Evolutionary conservation across 768 basidiomycete species (phyloP), one percentile per base, ranked within the genome.

Genomic region (Mycena pura): DNA sequence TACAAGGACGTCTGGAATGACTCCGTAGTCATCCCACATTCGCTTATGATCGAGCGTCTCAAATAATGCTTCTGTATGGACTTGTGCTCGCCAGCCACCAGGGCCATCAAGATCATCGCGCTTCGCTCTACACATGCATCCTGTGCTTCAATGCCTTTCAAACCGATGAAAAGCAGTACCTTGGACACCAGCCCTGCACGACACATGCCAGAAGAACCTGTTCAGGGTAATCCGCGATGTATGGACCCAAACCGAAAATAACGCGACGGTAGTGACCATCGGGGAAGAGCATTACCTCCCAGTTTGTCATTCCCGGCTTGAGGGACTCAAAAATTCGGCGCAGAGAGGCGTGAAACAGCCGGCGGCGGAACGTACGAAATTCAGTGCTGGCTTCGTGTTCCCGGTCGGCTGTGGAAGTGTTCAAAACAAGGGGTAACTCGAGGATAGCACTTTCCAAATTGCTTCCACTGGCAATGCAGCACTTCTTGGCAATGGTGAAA

Each of bases 161-260:
- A 3, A 15, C n/a, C n/a, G n/a, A 31, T 10, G 17, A 4, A 21
- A 6, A 5, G 19, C 65, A 63, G 31, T 31, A 72, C 71, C 51
- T 60, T n/a, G 72, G 53, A 57, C 74, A 75, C 73, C 72, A 74
- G 1, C 66, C 60, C 17, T 63, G 51, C 0, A 75, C 72, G 22
- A 71, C 59, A 52, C 64, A 39, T 11, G 73, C 67, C 0, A 78
- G 55, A 3, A 73, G 49, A 2, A 62, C 70, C 57, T 79, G 76
- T 52, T 80, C 76, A 0, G 76, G 78, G 46, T 81, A 80, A 54
- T 81, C 74, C 0, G 76, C 76, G 60, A 81, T 79, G 36, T 76
- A 77, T 1, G 75, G 70, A 1, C 73, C 75, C 6, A 81, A 40
- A 15, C 57, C 49, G 17, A 51, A 59, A 22, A 59, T 39, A 3